Base-by-base conservation (phyloP, 129 eudicot species). In the Flaveria trinervia region DNA sequence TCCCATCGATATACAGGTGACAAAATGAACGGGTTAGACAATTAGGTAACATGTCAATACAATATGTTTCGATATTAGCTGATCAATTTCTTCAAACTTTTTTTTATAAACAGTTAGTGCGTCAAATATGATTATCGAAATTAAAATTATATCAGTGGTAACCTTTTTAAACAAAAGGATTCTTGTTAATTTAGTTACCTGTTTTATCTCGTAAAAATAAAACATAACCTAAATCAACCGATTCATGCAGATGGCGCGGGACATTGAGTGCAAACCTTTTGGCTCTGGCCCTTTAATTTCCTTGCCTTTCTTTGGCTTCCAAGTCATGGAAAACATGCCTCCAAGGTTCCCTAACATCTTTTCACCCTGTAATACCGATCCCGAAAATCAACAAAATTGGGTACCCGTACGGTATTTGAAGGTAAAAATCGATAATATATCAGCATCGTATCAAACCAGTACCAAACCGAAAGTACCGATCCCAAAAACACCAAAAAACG, bases 281-380 rank as follows among this genome's bases (percentile, higher is more conserved):
- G 83, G 50, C 68, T 59, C 68, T 4, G 98, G 98, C 61, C 97
- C 98, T 7, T 73, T 73, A 55, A 94, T 87, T 44, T 83, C 78
- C 48, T 73, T 84, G 18, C 89, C 84, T 84, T 91, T 94, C 86
- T 87, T 94, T 72, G 97, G 93, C 93, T 91, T 91, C 98, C 98
- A 94, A 20, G 97, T 89, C 96, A 77, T 89, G 45, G 98, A 87
- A 76, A 94, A 94, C 97, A 94, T 91, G 41, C 98, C 97, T 28
- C 98, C 98, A 6, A 94, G 97, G 82, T 49, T 86, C n/a, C 87
- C 88, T 78, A 94, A 68, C 65, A 87, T 78, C 68, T 94, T 94
- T 82, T 94, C 98, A 39, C 98, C 98, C 98, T 94, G 84, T 55
- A 79, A 68, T 30, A 57, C 65, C 65, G 22, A 64, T 79, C 26